Conservation (phyloP, 2,329 filamentous ascomycete genomes). For the Acephala macrosclerotiorum region DNA sequence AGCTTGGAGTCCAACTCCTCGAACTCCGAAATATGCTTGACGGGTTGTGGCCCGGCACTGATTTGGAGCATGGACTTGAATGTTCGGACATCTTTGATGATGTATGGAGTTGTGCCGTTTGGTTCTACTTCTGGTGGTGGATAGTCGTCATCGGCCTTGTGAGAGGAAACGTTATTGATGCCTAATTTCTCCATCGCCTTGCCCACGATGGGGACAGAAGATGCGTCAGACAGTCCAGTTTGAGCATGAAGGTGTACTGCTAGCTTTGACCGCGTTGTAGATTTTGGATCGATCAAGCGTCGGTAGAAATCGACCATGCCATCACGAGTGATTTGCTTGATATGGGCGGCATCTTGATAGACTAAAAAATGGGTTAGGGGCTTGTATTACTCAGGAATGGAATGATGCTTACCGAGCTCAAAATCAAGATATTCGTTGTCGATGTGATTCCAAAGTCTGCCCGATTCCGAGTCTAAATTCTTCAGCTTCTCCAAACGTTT, state of each 20-base stretch:
- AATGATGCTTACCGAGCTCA: conserved; percentile 69
- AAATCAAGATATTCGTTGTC: conserved; percentile 90
- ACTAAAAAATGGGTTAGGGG: conserved; percentile 29
- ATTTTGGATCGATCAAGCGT: conserved; percentile 77
- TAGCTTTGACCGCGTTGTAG: conserved; percentile 78
- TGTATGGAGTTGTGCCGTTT: conserved; percentile 60
- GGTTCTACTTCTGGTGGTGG: conserved; percentile 34
- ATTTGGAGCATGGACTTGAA: conserved; percentile 81
- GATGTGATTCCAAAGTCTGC: conserved; percentile 85
- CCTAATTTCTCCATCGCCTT: conserved; percentile 46
- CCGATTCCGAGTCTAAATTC: conserved; percentile 86
- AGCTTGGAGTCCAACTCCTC: conserved; percentile 87
- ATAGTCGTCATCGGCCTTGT: conserved; percentile 44
- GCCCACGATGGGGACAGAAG: conserved; percentile 47
- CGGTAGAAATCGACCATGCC: conserved; percentile 84
- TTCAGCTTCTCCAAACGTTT: conserved; percentile 90
- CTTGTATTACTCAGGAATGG: neutral
- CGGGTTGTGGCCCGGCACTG: conserved; percentile 75
- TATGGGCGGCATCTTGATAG: conserved; percentile 72
- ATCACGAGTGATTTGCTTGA: conserved; percentile 77
- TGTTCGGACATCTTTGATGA: conserved; percentile 79
- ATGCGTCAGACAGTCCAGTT: conserved; percentile 47
- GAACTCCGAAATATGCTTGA: conserved; percentile 81
- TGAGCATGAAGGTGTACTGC: conserved; percentile 86
- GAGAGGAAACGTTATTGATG: conserved; percentile 34